Base-by-base conservation (phyloP, 2,329 filamentous ascomycete genomes). In the Hymenoscyphus salicellus region DNA sequence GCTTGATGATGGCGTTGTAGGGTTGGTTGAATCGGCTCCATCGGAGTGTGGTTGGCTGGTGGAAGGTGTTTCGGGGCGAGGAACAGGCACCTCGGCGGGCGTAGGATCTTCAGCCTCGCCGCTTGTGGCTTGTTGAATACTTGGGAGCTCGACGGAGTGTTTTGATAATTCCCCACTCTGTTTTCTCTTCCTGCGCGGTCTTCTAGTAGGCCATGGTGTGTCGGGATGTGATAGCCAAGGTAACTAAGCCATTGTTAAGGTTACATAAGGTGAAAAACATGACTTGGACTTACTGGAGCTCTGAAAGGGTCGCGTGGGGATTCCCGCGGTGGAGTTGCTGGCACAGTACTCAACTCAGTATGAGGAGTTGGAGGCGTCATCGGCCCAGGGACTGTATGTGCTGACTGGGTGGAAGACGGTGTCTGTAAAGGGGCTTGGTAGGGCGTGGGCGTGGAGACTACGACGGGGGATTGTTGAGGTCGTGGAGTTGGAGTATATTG, bases 141-240 rank as follows among this genome's bases (percentile, higher is more conserved):
- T 59, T 55, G 72, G 70, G 38, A 72, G 65, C 56, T 74, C 68
- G 17, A 72, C 66, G 28, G 68, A 71, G 63, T 69, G 68, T 55
- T 64, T 64, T 56, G 68, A 68, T 43, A 70, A 58, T 41, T 70
- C 68, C 23, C 67, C 58, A 23, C 61, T 57, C 60, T 74, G 76
- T 66, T 78, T 82, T 74, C 80, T 82, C 68, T 78, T 79, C 41
- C 78, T 76, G 70, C 77, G 80, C 14, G 76, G 49, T 41, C 74
- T 69, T 69, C 76, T 78, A 3, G 71, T 71, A 14, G 86, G 85
- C 71, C 86, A 89, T 10, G 79, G 77, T 32, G 76, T 70, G 36
- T 84, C 81, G 3, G 83, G 82, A 36, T 75, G 76, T 0, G 85
- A 86, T 30, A 81, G 71, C 85, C 86, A 88, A 10, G 86, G 86